Conservation (phyloP, 495 filamentous ascomycete species). For the Neurospora sp. region DNA sequence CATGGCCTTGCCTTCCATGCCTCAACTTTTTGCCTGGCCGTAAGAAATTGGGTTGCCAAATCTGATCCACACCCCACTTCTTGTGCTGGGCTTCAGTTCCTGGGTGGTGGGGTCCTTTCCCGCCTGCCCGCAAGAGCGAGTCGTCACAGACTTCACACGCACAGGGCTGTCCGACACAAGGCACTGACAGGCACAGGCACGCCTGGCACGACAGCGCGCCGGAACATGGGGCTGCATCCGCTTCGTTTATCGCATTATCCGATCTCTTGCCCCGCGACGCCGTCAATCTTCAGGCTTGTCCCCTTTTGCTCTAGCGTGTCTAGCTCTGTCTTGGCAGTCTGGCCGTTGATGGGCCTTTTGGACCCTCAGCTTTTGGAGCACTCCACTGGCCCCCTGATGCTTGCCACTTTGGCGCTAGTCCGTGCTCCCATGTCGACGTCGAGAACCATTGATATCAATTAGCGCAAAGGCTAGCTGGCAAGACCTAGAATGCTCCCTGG, state of each 20-base stretch:
- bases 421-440: neutral
- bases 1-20: constrained; percentile 2
- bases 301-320: neutral
- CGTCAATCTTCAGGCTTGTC: neutral
- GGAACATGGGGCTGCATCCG: neutral
- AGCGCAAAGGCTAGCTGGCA: no score
- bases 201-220: neutral
- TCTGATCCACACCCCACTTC: neutral
- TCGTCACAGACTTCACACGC: neutral
- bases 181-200: neutral
- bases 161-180: neutral
- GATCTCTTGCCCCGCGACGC: neutral
- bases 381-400: neutral
- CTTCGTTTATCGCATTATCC: constrained; percentile 1
- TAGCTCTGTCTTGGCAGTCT: neutral
- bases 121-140: neutral
- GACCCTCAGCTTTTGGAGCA: neutral
- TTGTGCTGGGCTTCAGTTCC: neutral
- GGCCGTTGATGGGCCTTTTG: neutral
- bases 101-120: neutral
- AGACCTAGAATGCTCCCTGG: no score
- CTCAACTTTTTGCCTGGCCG: constrained; percentile 1
- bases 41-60: constrained; percentile 11
- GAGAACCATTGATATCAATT: neutral
- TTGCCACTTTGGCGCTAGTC: neutral